These are phyloP conservation scores for Oryza glumipatula DNA, from an alignment of 176 grass and related monocot species.

Conservation along the genomic window DNA sequence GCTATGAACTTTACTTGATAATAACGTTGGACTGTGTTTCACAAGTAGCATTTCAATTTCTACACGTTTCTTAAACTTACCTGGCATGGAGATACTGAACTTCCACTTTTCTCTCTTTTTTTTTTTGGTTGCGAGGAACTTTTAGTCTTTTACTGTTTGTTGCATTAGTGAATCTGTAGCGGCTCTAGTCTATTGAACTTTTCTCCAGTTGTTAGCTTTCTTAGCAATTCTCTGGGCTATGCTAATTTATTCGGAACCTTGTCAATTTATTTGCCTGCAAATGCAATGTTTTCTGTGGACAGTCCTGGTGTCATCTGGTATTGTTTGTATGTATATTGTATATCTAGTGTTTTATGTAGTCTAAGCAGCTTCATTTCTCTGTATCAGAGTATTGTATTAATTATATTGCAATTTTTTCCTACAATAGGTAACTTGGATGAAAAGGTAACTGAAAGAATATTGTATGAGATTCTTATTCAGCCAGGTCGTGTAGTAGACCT, in stretches of 20 bases:
- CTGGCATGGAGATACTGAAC: not conserved
- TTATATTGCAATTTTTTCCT: conserved; percentile 7
- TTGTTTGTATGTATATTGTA: not conserved
- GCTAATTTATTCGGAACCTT: conserved; percentile 12
- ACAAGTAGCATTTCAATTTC: not conserved
- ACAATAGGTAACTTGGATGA: conserved; percentile 95
- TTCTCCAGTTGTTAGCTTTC: not conserved
- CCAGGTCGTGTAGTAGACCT: conserved; percentile 72
- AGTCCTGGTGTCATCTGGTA: not conserved
- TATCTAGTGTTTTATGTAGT: not conserved
- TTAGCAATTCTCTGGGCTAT: not conserved
- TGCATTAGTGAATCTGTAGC: not conserved
- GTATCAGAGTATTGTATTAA: conserved; percentile 28
- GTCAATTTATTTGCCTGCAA: not conserved
- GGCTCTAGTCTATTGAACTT: not conserved
- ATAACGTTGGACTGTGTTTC: not conserved
- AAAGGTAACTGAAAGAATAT: conserved; percentile 73
- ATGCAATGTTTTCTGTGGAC: not conserved
- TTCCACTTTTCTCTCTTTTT: too few species aligned
- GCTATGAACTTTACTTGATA: not conserved
- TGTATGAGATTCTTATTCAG: conserved; percentile 96
- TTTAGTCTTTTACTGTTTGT: not conserved
- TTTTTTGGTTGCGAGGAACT: not conserved
- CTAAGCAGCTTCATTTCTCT: not conserved
- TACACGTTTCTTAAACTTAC: not conserved